Base-by-base conservation (phyloP, 2,329 filamentous ascomycete species). In the Juglanconis oblonga region DNA sequence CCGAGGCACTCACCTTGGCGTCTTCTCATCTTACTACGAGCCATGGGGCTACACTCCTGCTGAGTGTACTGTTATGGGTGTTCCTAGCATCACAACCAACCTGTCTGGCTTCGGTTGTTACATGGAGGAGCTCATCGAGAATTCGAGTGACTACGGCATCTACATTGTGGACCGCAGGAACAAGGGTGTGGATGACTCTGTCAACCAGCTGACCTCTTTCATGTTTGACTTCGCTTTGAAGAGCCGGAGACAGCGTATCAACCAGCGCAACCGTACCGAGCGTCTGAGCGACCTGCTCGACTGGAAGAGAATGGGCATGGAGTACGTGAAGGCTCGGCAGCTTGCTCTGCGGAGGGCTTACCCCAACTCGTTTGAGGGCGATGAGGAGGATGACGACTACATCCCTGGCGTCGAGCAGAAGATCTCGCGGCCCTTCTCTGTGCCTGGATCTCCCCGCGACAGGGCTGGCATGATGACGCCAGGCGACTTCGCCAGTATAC, bases 291-390 rank as follows among this genome's bases (percentile, higher is more conserved):
- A 99, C 73, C 81, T 99, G 62, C 83, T 99, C 45, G 95, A 99
- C 77, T 99, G 95, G 95, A 98, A 98, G 84, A 86, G 95, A 53
- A 99, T 99, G 95, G 95, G 95, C 29, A 89, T 98, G 88, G 95
- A 99, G 77, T 99, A 99, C 72, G 92, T 97, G 77, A 99, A 98
- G 81, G 95, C 95, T 38, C 87, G 95, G 52, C 95, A 98, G 75
- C 77, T 99, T 70, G 95, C 95, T 31, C 81, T 99, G 64, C 84
- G 95, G 69, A 86, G 95, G 75, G 95, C 95, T 24, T 99, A 98
- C 75, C 94, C 95, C 53, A 82, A 83, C 55, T 94, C 92, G 3
- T 99, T 97, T 73, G 83, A 85, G 48, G 85, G 87, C 57, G 90
- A 93, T 11, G 33, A 55, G 24, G 89, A 92, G 61, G 92, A 92